Base-by-base conservation (phyloP, 305 asterid genomes). In the Ajuga reptans region DNA sequence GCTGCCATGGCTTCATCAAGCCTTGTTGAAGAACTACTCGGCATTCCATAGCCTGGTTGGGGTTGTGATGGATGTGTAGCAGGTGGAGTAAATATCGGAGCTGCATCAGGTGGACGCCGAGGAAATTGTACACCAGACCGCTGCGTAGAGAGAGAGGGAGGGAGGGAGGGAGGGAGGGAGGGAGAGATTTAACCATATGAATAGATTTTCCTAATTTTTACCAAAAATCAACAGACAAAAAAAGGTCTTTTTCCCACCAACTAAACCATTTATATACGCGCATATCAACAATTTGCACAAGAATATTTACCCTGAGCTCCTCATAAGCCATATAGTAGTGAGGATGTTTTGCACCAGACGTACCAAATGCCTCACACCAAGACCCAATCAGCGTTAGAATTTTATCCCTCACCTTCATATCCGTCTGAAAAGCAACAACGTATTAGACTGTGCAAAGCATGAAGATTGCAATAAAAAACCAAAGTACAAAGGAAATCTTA, bases 1-100 rank as follows among this genome's bases (percentile, higher is more conserved):
- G 94, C 87, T 31, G 97, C 92, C 99, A 94, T 91, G 45, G 93
- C 98, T 79, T 91, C 89, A 54, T 89, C 96, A 31, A 94, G 99
- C 79, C 96, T 82, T 3, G 86, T 82, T 29, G 97, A 81, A 68
- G 99, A 91, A 75, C 86, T 89, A 80, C 85, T 85, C 16, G 99
- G 93, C 96, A 94, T 94, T 74, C 98, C 99, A 76, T 87, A 85
- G 74, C 95, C 86, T 41, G 96, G 92, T 76, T 83, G 98, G 63
- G 92, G 87, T 43, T 66, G 80, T 58, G 75, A 73, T 62, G 87
- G 85, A 75, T 79, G 89, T 55, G 92, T 81, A 57, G 77, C 84
- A 16, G 99, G 98, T 50, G 96, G 99, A 42, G 96, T 87, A 74
- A 87, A 78, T 73, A 94, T 86, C 11, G 90, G 95, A 78, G 84